Percentiles rank a stretch among this genome's conserved stretches.
phyloP scores from a whole-genome alignment of 441 rosid species.

The Erodium moschatum region DNA sequence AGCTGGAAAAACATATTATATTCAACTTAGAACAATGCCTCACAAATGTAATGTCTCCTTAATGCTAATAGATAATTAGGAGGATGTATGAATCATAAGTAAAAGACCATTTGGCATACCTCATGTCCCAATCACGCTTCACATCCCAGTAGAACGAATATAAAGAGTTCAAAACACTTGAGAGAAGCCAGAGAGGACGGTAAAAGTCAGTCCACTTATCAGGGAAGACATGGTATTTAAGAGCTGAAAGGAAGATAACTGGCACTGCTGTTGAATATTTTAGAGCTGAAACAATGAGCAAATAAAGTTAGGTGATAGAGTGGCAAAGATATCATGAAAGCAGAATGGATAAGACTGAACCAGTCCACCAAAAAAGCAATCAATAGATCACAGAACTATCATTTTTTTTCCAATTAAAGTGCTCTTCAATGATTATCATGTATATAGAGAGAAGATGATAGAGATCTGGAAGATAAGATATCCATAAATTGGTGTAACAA shows the following conservation, averaged over 20 bases:
- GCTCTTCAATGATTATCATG: neutral
- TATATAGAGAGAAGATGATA: neutral
- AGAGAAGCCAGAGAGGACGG: constrained; percentile 86
- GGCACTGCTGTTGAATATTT: constrained; percentile 89
- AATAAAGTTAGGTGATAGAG: constrained; percentile 21
- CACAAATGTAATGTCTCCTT: too few relatives aligned
- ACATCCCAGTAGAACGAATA: constrained; percentile 96
- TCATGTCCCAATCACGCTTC: constrained; percentile 87
- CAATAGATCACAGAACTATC: too few relatives aligned
- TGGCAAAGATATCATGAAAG: constrained; percentile 9
- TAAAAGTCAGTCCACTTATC: constrained; percentile 70
- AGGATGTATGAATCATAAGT: too few relatives aligned
- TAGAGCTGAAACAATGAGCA: constrained; percentile 54
- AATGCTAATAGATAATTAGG: too few relatives aligned
- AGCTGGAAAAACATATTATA: constrained; percentile 31
- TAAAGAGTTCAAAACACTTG: constrained; percentile 61
- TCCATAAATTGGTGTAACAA: neutral
- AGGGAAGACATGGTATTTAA: constrained; percentile 67
- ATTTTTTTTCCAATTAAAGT: too few relatives aligned
- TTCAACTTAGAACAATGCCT: too few relatives aligned
- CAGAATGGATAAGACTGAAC: too few relatives aligned
- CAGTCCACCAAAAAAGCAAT: neutral
- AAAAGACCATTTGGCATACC: constrained; percentile 41
- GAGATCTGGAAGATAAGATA: neutral
- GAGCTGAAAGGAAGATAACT: constrained; percentile 92